Percentiles rank a stretch among this genome's conserved stretches.
phyloP scores from a whole-genome alignment of 1,139 yeast species.

The Yueomyces sp. region DNA sequence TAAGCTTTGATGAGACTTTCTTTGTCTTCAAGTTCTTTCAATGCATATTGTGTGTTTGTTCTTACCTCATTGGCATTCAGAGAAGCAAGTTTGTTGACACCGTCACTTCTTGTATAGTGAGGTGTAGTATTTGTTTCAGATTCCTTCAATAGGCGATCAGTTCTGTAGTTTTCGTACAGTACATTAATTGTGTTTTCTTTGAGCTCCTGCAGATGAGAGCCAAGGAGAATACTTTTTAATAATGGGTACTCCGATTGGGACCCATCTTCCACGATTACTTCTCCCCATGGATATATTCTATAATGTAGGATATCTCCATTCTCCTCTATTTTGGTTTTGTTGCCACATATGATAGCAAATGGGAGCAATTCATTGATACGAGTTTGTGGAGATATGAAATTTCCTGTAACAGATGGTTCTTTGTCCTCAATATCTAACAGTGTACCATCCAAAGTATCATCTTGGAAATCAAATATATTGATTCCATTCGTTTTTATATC shows the following conservation, averaged over 20 bases:
- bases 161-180: constrained; percentile 60
- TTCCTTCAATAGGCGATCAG: constrained; percentile 26
- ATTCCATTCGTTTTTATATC: constrained; percentile 35
- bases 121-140: constrained; percentile 28
- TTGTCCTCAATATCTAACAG: constrained; percentile 17
- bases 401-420: background rate
- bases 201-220: constrained; percentile 68
- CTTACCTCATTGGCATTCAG: background rate
- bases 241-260: constrained; percentile 50
- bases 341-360: constrained; percentile 36
- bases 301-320: constrained; percentile 26
- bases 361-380: constrained; percentile 31
- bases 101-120: background rate
- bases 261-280: constrained; percentile 37
- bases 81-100: background rate
- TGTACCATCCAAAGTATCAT: constrained; percentile 24
- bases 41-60: background rate
- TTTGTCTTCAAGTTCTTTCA: constrained; percentile 10
- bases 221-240: constrained; percentile 53
- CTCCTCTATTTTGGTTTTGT: constrained; percentile 15
- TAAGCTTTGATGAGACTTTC: constrained; percentile 14
- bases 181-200: constrained; percentile 57
- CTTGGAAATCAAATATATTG: constrained; percentile 37
- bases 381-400: background rate
- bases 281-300: constrained; percentile 36